phyloP scores from a whole-genome alignment of 257 asterid genomes.

The Solanum pimpinellifolium region DNA sequence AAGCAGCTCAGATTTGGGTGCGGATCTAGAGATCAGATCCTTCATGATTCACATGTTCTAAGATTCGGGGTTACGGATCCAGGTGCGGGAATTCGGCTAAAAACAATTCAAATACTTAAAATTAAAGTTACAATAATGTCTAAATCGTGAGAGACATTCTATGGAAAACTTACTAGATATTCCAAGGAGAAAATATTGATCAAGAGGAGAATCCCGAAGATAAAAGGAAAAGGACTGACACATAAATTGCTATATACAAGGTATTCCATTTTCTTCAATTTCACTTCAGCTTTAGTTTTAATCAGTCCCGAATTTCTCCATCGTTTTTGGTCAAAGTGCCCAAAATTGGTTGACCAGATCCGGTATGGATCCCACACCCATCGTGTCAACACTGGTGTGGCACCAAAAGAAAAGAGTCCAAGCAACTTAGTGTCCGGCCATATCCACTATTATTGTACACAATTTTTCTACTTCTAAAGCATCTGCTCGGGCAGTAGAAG shows the following conservation, averaged over 20 bases:
- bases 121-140: not conserved
- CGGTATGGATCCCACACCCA: not conserved
- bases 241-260: not conserved
- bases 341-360: not conserved
- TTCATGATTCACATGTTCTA: not conserved
- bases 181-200: not conserved
- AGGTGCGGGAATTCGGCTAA: not conserved
- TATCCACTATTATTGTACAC: not conserved
- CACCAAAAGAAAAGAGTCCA: not conserved
- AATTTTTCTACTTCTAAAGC: not conserved
- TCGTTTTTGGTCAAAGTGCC: not conserved
- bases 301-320: not conserved
- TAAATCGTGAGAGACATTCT: not conserved
- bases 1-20: not conserved
- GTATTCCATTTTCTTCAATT: not conserved
- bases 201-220: not conserved
- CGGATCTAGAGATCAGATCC: not conserved
- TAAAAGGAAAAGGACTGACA: not conserved
- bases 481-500: not conserved
- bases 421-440: not conserved
- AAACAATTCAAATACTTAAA: not conserved
- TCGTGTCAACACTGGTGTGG: not conserved
- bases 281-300: not conserved
- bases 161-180: not conserved
- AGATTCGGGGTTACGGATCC: not conserved